Conservation (phyloP, 176 grass and related monocot species). For the Echinochloa phyllopogon region DNA sequence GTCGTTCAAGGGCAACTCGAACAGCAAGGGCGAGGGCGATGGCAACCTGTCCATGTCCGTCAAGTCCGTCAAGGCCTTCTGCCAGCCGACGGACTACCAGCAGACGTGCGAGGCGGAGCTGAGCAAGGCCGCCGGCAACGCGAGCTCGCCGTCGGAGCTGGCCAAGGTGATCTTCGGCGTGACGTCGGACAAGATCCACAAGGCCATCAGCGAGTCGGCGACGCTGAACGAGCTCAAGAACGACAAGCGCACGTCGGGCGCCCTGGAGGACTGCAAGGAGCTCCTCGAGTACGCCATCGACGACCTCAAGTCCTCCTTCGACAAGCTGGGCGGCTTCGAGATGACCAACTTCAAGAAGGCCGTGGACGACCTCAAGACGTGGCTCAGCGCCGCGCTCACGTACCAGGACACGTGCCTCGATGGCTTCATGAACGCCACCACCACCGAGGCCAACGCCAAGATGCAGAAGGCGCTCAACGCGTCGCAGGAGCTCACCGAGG, state of each 20-base stretch:
- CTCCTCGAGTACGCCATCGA: conserved; percentile 79
- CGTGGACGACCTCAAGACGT: conserved; percentile 75
- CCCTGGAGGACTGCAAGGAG: conserved; percentile 77
- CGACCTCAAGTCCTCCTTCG: conserved; percentile 66
- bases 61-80: conserved; percentile 70
- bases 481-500: conserved; percentile 73
- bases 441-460: conserved; percentile 60
- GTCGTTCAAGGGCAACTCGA: conserved; percentile 45
- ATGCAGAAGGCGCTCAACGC: conserved; percentile 71
- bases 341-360: conserved; percentile 69
- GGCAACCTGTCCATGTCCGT: conserved; percentile 55
- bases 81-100: conserved; percentile 71
- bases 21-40: background rate
- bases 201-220: conserved; percentile 60
- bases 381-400: conserved; percentile 77
- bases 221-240: conserved; percentile 59
- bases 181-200: conserved; percentile 55
- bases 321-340: conserved; percentile 63
- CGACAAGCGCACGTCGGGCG: conserved; percentile 66
- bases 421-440: conserved; percentile 71
- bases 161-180: conserved; percentile 69
- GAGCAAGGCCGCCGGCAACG: conserved; percentile 47
- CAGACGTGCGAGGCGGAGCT: conserved; percentile 75
- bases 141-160: conserved; percentile 40
- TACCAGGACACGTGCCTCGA: conserved; percentile 88